phyloP scores from a whole-genome alignment of 352 stramenopile species.

The Phytophthora nicotianae region DNA sequence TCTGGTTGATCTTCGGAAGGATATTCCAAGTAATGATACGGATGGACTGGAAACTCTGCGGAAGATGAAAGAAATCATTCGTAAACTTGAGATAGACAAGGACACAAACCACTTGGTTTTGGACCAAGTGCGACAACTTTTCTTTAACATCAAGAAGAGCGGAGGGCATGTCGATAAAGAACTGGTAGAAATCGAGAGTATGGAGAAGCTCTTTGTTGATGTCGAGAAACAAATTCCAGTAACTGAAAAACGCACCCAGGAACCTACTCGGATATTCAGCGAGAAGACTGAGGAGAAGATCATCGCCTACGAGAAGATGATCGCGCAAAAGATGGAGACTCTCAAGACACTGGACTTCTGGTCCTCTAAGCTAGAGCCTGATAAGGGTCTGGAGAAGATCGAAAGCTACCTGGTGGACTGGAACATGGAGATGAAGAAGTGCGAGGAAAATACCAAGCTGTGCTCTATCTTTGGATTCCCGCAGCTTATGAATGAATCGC shows the following conservation, averaged over 20 bases:
- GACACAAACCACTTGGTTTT: constrained; percentile 71
- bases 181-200: constrained; percentile 78
- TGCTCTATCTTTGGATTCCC: constrained; percentile 95
- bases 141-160: constrained; percentile 81
- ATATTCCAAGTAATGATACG: constrained; percentile 79
- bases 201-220: constrained; percentile 83
- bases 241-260: constrained; percentile 76
- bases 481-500: constrained; percentile 91
- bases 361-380: constrained; percentile 78
- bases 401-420: constrained; percentile 81
- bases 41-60: constrained; percentile 81
- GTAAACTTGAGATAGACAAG: constrained; percentile 76
- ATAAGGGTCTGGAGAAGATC: constrained; percentile 86
- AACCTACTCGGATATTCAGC: constrained; percentile 85
- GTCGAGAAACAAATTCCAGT: constrained; percentile 81
- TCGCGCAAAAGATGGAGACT: constrained; percentile 82
- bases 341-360: constrained; percentile 88
- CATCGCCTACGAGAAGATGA: constrained; percentile 90
- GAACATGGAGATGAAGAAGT: constrained; percentile 90
- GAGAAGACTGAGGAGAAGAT: constrained; percentile 95
- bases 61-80: constrained; percentile 87
- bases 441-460: constrained; percentile 92
- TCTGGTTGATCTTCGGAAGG: constrained; percentile 80
- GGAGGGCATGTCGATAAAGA: constrained; percentile 87
- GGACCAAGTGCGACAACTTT: constrained; percentile 80